Base-by-base conservation (phyloP, 306 rosid genomes). In the Albizia julibrissin region DNA sequence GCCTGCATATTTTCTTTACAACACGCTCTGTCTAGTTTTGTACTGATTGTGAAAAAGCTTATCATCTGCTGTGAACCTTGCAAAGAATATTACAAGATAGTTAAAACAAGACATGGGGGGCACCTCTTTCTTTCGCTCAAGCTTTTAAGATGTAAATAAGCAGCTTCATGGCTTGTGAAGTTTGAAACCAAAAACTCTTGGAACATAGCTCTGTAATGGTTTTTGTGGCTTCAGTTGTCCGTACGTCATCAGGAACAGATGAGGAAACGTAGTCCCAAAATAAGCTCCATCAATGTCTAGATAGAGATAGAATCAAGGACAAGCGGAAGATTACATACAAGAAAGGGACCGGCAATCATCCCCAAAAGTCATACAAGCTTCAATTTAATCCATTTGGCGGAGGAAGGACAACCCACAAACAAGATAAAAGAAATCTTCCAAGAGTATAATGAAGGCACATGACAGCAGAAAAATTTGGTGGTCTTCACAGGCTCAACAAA, bases 231-330 rank as follows among this genome's bases (percentile, higher is more conserved):
- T 95, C 80, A 92, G 94, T 79, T 93, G 92, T 62, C 91, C 99
- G 46, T 93, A 95, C 3, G 96, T 91, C 99, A 95, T 95, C 93
- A 95, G 79, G 94, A 95, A 95, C 88, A 95, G 96, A 80, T 95
- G 98, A 18, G 99, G 96, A 87, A 95, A 93, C 79, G 99, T 95
- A 59, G 92, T 91, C 86, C 99, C 99, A 72, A 93, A 95, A 86
- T 95, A 95, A 74, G 98, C 98, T 89, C 99, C 99, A 79, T 95
- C 99, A 75, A 93, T 95, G 96, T 95, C 99, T 95, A 83, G 66
- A 91, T 93, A 83, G 66, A 89, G 66, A 89, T 31, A 69, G 82
- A 86, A 80, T 93, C 83, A 89, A 90, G 89, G 93, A 90, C 85
- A 85, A 75, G 78, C 52, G 40, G 33, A 68, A 69, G 83, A 56